These are phyloP conservation scores for Lyophyllum atratum DNA, from an alignment of 768 basidiomycete species.

Conservation along the genomic window DNA sequence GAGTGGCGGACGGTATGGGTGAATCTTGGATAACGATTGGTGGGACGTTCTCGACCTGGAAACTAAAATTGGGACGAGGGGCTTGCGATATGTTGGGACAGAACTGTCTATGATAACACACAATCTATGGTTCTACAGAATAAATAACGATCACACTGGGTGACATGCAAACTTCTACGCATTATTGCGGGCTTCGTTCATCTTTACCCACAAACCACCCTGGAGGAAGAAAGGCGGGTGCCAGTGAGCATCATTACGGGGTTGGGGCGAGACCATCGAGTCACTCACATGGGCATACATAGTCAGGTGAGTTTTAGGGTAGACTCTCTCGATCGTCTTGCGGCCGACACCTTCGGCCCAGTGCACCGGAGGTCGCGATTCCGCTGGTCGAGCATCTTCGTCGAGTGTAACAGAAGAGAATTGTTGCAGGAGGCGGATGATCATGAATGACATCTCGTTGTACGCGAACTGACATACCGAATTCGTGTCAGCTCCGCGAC, in stretches of 20 bases:
- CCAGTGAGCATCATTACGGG: background rate
- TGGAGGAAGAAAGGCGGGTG: constrained; percentile 14
- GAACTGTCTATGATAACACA: too few species aligned
- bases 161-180: too few species aligned
- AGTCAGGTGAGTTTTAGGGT: constrained; percentile 55
- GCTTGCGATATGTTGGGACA: too few species aligned
- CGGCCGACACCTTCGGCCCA: constrained; percentile 49
- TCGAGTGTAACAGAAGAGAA: constrained; percentile 53
- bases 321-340: constrained; percentile 51
- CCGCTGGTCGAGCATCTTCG: constrained; percentile 44
- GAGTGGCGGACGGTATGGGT: too few species aligned
- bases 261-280: too few species aligned
- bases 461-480: constrained; percentile 56
- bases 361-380: constrained; percentile 43
- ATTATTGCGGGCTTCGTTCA: constrained; percentile 35
- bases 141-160: too few species aligned
- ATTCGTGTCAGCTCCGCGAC: too few species aligned
- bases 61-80: too few species aligned
- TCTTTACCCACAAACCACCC: constrained; percentile 58
- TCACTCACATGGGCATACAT: constrained; percentile 48
- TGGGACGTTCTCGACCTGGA: too few species aligned
- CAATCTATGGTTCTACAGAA: too few species aligned
- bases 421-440: constrained; percentile 60
- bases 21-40: too few species aligned
- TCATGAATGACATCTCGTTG: constrained; percentile 63